Evolutionary conservation across 768 basidiomycete genomes (phyloP).

Genomic region (Epithele typhae): DNA sequence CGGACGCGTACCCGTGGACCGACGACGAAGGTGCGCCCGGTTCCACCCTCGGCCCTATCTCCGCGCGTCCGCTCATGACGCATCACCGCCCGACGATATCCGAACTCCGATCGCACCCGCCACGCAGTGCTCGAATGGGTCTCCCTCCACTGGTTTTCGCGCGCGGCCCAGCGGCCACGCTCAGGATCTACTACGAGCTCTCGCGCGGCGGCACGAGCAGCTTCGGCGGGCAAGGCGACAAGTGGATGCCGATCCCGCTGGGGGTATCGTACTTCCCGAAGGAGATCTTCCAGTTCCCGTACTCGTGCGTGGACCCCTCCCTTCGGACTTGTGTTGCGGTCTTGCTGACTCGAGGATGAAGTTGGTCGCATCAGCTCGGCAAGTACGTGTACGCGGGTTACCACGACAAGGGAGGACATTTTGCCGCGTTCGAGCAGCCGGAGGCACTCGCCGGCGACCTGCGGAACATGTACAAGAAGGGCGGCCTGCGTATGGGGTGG

Average conservation of each 20-base stretch:
- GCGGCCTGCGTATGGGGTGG: conserved; percentile 21
- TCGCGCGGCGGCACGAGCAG: neutral
- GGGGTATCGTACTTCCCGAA: conserved; percentile 30
- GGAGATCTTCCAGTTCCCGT: conserved; percentile 19
- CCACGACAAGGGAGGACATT: conserved; percentile 25
- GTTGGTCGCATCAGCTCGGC: conserved; percentile 22
- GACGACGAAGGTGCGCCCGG: conserved; percentile 45
- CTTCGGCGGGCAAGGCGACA: neutral
- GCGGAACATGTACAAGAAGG: conserved; percentile 25
- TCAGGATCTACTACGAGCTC: conserved; percentile 31
- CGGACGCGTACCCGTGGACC: conserved; percentile 51
- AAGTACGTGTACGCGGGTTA: conserved; percentile 22
- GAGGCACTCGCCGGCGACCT: conserved; percentile 21
- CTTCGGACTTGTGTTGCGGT: neutral
- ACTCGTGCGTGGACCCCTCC: conserved; percentile 12
- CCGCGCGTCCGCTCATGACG: neutral
- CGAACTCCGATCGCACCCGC: too few relatives aligned
- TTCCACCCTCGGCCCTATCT: neutral
- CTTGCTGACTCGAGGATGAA: neutral
- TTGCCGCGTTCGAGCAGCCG: conserved; percentile 25
- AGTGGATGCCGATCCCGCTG: conserved; percentile 19
- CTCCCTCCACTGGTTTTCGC: conserved; percentile 33
- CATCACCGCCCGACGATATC: neutral
- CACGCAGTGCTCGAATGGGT: conserved; percentile 33
- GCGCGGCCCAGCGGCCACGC: conserved; percentile 26